Evolutionary conservation across 768 basidiomycete species (phyloP).

Genomic region (Boletales sp.): DNA sequence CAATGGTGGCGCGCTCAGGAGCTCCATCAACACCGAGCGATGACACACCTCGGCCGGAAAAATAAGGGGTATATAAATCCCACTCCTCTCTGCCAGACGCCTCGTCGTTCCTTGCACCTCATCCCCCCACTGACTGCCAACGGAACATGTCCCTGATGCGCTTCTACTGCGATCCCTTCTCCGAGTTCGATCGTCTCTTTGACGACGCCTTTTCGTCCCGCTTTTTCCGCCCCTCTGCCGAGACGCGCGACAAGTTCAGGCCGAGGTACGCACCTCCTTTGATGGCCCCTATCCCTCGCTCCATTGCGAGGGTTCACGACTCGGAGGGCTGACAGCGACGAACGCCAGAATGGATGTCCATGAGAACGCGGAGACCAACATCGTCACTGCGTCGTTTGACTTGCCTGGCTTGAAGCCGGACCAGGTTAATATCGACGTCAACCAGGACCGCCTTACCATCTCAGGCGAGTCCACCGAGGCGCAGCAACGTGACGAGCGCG

Average conservation of each 20-base stretch:
- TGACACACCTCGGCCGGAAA: no score
- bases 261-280: slow-evolving; percentile 26
- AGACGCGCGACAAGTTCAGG: slow-evolving; percentile 19
- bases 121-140: background rate
- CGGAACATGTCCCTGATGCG: slow-evolving; percentile 23
- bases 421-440: slow-evolving; percentile 49
- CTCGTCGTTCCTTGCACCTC: no score
- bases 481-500: slow-evolving; percentile 32
- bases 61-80: no score
- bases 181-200: slow-evolving; percentile 42
- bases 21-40: no score
- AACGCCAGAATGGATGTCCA: slow-evolving; percentile 51
- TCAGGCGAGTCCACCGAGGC: slow-evolving; percentile 44
- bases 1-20: no score
- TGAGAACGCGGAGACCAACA: slow-evolving; percentile 44
- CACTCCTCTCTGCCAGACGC: no score
- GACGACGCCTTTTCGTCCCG: slow-evolving; percentile 35
- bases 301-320: background rate
- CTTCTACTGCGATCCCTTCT: slow-evolving; percentile 37
- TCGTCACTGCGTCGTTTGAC: slow-evolving; percentile 55
- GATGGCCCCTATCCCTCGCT: background rate
- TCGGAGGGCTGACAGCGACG: background rate
- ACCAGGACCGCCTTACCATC: slow-evolving; percentile 46
- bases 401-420: slow-evolving; percentile 53
- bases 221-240: slow-evolving; percentile 18